Conservation (phyloP, 2,329 filamentous ascomycete species). For the Coleophoma eucalyptorum region DNA sequence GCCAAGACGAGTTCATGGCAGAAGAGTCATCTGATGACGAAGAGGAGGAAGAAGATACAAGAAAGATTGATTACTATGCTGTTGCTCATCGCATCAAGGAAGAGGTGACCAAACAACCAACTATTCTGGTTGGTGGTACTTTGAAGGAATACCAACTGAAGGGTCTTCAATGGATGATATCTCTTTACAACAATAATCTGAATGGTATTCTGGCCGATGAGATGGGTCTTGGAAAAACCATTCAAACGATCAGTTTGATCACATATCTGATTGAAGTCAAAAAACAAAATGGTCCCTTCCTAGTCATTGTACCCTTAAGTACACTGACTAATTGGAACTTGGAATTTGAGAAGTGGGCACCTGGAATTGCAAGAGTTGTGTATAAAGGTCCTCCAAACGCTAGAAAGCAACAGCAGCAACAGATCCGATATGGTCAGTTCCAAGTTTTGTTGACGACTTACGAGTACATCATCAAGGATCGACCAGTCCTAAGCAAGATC, state of each 20-base stretch:
- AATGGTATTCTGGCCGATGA: conserved; percentile 98
- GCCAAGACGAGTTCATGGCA: conserved; percentile 38
- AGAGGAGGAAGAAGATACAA: conserved; percentile 62
- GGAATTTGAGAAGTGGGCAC: conserved; percentile 99
- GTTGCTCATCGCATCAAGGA: conserved; percentile 96
- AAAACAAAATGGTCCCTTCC: conserved; percentile 83
- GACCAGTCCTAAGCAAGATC: conserved; percentile 92
- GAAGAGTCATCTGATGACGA: conserved; percentile 65
- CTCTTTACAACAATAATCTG: conserved; percentile 98
- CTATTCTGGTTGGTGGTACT: conserved; percentile 83
- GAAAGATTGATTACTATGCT: conserved; percentile 97
- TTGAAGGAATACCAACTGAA: conserved; percentile 98
- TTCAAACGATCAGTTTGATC: conserved; percentile 96
- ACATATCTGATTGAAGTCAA: conserved; percentile 97
- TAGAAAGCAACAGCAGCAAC: conserved; percentile 87
- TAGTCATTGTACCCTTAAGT: conserved; percentile 95
- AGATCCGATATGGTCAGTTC: conserved; percentile 91
- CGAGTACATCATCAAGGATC: conserved; percentile 99
- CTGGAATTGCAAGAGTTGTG: conserved; percentile 78
- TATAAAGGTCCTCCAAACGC: conserved; percentile 93
- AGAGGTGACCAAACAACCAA: conserved; percentile 78
- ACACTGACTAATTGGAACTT: conserved; percentile 98
- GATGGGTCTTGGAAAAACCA: conserved; percentile 99
- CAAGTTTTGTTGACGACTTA: conserved; percentile 97
- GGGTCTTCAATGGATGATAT: conserved; percentile 99